Percentiles rank a stretch among this genome's conserved stretches.
These are phyloP conservation scores for Candida sithepensis DNA, from an alignment of 805 yeast species.

Conservation along the genomic window DNA sequence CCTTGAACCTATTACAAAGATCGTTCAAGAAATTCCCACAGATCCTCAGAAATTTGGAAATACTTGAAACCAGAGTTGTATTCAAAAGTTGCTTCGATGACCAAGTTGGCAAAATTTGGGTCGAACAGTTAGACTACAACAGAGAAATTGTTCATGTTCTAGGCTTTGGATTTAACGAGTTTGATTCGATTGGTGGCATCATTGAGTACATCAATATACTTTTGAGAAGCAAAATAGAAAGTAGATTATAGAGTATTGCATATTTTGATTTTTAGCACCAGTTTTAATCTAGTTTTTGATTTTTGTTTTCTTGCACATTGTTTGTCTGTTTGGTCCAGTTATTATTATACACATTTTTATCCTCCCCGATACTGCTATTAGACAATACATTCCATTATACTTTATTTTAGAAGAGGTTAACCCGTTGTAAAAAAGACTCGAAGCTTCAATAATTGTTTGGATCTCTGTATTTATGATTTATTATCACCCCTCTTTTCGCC, in stretches of 20 bases:
- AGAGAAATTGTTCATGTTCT: constrained; percentile 7
- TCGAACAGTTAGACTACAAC: constrained; percentile 1
- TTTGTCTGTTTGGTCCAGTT: neutral
- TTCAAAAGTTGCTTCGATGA: constrained; percentile 11
- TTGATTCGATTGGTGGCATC: constrained; percentile 12
- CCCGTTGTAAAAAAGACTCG: too few species aligned
- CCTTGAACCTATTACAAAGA: constrained; percentile 14
- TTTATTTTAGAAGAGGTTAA: too few species aligned
- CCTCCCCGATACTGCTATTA: too few species aligned
- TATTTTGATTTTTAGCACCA: too few species aligned
- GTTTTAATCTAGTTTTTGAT: too few species aligned
- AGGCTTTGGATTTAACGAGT: constrained; percentile 18
- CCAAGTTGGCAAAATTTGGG: constrained; percentile 11
- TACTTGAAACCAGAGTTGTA: constrained; percentile 8
- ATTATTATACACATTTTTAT: too few species aligned
- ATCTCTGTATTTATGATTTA: too few species aligned
- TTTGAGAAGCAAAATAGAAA: neutral
- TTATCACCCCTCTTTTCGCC: too few species aligned
- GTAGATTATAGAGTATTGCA: constrained; percentile 1
- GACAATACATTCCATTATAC: too few species aligned
- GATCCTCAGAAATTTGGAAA: constrained; percentile 5
- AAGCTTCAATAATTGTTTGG: too few species aligned
- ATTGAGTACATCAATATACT: constrained; percentile 11
- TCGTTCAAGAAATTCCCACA: constrained; percentile 14
- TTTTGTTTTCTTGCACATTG: too few species aligned